Evolutionary conservation across 805 yeast genomes (phyloP).

Genomic region (Kuraishia molischiana): DNA sequence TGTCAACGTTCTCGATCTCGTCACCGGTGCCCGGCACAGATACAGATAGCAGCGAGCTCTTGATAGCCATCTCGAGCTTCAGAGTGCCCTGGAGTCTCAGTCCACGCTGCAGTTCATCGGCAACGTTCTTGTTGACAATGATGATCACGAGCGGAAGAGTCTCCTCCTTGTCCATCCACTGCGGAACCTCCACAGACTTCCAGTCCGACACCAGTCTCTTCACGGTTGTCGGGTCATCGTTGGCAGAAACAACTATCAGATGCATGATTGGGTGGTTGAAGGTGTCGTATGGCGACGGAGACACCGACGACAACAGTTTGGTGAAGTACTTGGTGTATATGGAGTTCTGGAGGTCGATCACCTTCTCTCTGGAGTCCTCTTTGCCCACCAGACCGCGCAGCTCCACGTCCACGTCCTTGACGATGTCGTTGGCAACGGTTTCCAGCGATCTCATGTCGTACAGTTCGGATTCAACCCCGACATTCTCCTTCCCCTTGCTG

Average conservation of each 20-base stretch:
- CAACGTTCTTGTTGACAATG: slow-evolving; percentile 35
- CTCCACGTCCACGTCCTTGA: slow-evolving; percentile 10
- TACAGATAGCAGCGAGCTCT: slow-evolving; percentile 12
- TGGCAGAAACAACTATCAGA: slow-evolving; percentile 51
- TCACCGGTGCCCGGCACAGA: slow-evolving; percentile 2
- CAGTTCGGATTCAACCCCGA: slow-evolving; percentile 10
- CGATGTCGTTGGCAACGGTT: slow-evolving; percentile 10
- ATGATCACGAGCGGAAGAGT: slow-evolving; percentile 42
- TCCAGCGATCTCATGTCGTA: slow-evolving; percentile 10
- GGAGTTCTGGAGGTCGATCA: slow-evolving; percentile 26
- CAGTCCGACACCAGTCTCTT: slow-evolving; percentile 46
- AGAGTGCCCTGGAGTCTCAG: slow-evolving; percentile 20
- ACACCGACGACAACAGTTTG: slow-evolving; percentile 46
- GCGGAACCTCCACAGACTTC: slow-evolving; percentile 39
- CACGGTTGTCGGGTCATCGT: slow-evolving; percentile 45
- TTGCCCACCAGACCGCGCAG: background rate
- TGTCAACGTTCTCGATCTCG: slow-evolving; percentile 1
- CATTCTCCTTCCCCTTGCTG: slow-evolving; percentile 1
- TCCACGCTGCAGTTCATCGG: slow-evolving; percentile 31
- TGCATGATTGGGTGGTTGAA: slow-evolving; percentile 82
- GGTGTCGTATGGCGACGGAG: slow-evolving; percentile 70
- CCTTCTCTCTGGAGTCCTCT: background rate
- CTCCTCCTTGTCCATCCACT: slow-evolving; percentile 58
- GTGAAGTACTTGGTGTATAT: slow-evolving; percentile 51
- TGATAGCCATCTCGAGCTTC: slow-evolving; percentile 11